Evolutionary conservation across 2,329 filamentous ascomycete species (phyloP).

Genomic region (Ascosphaera pollenicola): DNA sequence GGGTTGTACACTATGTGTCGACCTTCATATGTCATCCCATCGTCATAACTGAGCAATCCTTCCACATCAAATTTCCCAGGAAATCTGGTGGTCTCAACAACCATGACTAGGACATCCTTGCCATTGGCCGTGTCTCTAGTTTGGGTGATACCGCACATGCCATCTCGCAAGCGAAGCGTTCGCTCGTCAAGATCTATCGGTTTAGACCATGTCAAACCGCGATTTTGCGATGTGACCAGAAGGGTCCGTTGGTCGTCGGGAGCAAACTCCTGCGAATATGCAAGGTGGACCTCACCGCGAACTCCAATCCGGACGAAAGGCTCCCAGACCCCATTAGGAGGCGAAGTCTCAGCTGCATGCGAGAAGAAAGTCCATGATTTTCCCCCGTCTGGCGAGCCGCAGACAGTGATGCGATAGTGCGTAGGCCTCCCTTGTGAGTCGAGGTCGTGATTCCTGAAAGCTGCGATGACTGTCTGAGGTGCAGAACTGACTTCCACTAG

Average conservation of each 20-base stretch:
- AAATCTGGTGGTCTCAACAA: conserved; percentile 24
- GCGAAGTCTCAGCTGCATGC: conserved; percentile 22
- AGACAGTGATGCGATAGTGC: conserved; percentile 29
- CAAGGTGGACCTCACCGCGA: conserved; percentile 21
- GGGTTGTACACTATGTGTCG: conserved; percentile 22
- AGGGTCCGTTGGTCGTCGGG: conserved; percentile 28
- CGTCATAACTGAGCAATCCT: conserved; percentile 24
- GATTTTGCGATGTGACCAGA: conserved; percentile 22
- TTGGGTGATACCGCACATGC: conserved; percentile 24
- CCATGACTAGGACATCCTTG: conserved; percentile 20
- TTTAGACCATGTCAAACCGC: conserved; percentile 22
- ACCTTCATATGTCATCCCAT: conserved; percentile 18
- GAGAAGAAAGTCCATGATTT: conserved; percentile 21
- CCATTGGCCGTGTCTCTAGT: conserved; percentile 11
- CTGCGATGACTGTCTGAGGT: conserved; percentile 18
- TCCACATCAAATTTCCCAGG: conserved; percentile 23
- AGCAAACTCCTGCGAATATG: conserved; percentile 26
- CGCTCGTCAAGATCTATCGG: conserved; percentile 19
- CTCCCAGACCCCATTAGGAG: conserved; percentile 25
- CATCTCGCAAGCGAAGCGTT: conserved; percentile 14
- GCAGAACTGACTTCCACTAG: conserved; percentile 22
- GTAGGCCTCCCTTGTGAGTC: conserved; percentile 13
- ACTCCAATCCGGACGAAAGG: conserved; percentile 24
- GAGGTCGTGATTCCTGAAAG: conserved; percentile 27
- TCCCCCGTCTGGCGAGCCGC: conserved; percentile 23